phyloP scores from a whole-genome alignment of 2,329 filamentous ascomycete genomes.

The Beauveria asiatica region DNA sequence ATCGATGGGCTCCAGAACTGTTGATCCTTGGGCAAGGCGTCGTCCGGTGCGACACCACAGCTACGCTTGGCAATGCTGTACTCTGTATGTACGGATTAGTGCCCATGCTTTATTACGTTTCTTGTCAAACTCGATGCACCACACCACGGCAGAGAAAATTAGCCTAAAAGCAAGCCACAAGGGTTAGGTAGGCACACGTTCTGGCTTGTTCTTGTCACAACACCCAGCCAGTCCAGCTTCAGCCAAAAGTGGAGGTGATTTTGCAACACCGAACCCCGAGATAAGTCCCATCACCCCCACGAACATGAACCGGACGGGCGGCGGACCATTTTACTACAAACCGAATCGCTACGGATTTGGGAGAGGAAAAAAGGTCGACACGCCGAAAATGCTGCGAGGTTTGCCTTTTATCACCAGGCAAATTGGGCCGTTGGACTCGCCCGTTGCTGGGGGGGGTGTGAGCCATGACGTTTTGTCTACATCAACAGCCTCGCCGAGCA shows the following conservation, averaged over 20 bases:
- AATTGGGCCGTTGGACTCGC: no score
- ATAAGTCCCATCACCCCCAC: conserved; percentile 5
- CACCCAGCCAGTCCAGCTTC: conserved; percentile 12
- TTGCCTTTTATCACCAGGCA: no score
- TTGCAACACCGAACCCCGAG: conserved; percentile 16
- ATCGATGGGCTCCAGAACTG: conserved; percentile 9
- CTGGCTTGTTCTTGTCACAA: no score
- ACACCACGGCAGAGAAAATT: no score
- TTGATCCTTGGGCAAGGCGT: not conserved
- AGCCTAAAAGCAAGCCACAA: not conserved
- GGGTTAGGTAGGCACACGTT: not conserved
- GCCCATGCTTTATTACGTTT: not conserved
- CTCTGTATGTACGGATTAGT: no score
- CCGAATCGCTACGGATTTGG: no score
- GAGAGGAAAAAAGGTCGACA: not conserved
- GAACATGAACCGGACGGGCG: not conserved
- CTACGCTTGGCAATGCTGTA: not conserved
- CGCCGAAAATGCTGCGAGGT: not conserved
- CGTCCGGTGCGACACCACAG: not conserved
- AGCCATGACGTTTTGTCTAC: no score
- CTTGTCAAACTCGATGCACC: no score
- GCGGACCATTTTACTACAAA: no score
- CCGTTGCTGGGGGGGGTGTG: no score
- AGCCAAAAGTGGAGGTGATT: conserved; percentile 14
- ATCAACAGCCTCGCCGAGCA: not conserved